Conservation (phyloP, 225 moss, liverwort and hornwort genomes). For the Sphagnum contortum region DNA sequence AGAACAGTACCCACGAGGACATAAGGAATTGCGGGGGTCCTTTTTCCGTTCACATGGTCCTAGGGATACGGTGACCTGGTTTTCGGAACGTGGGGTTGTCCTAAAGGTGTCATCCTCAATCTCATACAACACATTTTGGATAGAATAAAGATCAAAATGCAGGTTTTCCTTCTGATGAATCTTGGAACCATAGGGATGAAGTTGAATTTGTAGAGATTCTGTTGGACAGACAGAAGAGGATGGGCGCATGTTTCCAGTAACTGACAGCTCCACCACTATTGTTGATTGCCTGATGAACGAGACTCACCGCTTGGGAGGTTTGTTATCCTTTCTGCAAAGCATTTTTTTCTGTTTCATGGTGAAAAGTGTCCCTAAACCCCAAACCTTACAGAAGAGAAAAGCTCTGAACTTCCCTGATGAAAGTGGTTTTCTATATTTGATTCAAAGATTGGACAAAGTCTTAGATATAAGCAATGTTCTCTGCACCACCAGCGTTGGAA, state of each 20-base stretch:
- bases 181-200: too few species aligned
- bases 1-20: conserved; percentile 88
- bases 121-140: neutral
- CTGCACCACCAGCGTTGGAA: too few species aligned
- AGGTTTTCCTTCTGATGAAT: too few species aligned
- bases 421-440: too few species aligned
- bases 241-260: conserved; percentile 88
- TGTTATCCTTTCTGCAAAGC: neutral
- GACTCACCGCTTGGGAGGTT: conserved; percentile 67
- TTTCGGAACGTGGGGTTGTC: conserved; percentile 54
- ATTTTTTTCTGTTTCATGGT: neutral
- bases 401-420: too few species aligned
- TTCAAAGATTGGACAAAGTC: too few species aligned
- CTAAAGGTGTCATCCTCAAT: conserved; percentile 41
- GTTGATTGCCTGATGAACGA: conserved; percentile 77
- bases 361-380: too few species aligned
- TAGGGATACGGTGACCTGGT: conserved; percentile 77
- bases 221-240: conserved; percentile 68
- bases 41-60: conserved; percentile 80
- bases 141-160: neutral
- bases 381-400: too few species aligned
- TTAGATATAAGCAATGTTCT: too few species aligned
- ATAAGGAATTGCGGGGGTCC: conserved; percentile 84
- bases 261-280: conserved; percentile 70
- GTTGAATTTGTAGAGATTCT: neutral